Conservation (phyloP, 495 filamentous ascomycete species). For the Aspergillus funiculosus region DNA sequence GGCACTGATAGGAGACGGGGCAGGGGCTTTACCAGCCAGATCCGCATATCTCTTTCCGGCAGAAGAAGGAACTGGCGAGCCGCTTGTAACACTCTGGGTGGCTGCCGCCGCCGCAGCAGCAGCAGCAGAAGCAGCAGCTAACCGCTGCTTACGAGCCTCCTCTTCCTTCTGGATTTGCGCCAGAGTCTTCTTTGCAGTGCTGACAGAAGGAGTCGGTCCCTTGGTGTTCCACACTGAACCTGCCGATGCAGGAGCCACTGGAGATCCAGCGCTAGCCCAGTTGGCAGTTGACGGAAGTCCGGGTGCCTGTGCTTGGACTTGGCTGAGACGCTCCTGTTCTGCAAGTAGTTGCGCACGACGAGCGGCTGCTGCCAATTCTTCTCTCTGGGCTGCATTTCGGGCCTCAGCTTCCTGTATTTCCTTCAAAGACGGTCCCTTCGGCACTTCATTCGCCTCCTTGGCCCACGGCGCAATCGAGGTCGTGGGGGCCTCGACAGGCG, state of each 20-base stretch:
- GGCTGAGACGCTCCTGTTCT: conserved; percentile 76
- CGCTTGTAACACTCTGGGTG: conserved; percentile 33
- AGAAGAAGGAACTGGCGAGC: conserved; percentile 43
- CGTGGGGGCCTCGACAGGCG: conserved; percentile 55
- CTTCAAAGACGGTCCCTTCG: conserved; percentile 87
- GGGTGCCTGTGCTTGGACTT: conserved; percentile 55
- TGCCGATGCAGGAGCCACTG: conserved; percentile 46
- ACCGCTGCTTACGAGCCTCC: conserved; percentile 74
- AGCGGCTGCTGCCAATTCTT: conserved; percentile 74
- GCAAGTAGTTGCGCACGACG: conserved; percentile 62
- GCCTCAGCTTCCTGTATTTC: conserved; percentile 97
- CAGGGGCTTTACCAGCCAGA: conserved; percentile 72
- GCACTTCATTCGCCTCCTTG: conserved; percentile 67
- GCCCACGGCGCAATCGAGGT: conserved; percentile 90
- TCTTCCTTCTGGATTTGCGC: conserved; percentile 97
- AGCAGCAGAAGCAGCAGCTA: conserved; percentile 49
- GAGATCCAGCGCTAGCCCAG: conserved; percentile 76
- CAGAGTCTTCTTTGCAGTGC: conserved; percentile 74
- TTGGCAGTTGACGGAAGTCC: conserved; percentile 85
- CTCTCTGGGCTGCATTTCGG: conserved; percentile 83
- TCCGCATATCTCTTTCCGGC: conserved; percentile 90
- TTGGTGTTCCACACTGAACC: conserved; percentile 63
- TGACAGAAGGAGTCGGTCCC: conserved; percentile 39
- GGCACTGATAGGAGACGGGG: conserved; percentile 33
- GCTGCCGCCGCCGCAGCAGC: conserved; percentile 46